Conservation (phyloP, 306 rosid genomes). For the Hippophae rhamnoides region DNA sequence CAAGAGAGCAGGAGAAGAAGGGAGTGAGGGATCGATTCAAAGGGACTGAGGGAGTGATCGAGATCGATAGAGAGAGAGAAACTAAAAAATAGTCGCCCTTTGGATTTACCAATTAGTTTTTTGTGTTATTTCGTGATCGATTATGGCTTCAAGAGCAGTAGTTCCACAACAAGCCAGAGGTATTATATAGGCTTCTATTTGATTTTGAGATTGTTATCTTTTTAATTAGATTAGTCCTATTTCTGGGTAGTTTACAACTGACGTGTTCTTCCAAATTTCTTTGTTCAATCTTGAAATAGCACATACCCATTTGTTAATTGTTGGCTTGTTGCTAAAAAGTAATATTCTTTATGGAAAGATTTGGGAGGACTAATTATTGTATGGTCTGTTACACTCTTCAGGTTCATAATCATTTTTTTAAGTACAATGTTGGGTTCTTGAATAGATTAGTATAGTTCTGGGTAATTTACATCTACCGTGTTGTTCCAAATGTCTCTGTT, state of each 20-base stretch:
- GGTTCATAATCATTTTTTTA: too few species aligned
- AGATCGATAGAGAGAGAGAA: conserved; percentile 8
- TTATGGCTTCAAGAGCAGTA: conserved; percentile 61
- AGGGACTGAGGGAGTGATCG: background rate
- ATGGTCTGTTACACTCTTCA: too few species aligned
- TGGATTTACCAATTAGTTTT: background rate
- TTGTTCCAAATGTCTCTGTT: too few species aligned
- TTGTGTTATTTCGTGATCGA: conserved; percentile 7
- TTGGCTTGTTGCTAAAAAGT: too few species aligned
- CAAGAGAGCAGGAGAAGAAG: conserved; percentile 3
- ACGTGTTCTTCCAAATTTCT: too few species aligned
- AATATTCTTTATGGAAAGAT: too few species aligned
- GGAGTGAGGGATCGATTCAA: conserved; percentile 9
- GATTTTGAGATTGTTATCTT: conserved; percentile 1
- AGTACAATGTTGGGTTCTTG: too few species aligned
- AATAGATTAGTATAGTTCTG: background rate
- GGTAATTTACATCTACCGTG: too few species aligned
- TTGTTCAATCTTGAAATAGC: too few species aligned
- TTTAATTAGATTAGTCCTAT: background rate
- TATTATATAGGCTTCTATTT: conserved; percentile 2
- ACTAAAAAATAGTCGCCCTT: conserved; percentile 6
- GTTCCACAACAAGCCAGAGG: conserved; percentile 61
- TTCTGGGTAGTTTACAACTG: background rate
- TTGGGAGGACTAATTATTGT: too few species aligned
- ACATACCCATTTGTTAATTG: too few species aligned